A percentile compares a stretch with the other conserved stretches of the same genome.
These are phyloP conservation scores for Aspergillus fischeri DNA, from an alignment of 2,329 filamentous ascomycete genomes.

Conservation along the genomic window DNA sequence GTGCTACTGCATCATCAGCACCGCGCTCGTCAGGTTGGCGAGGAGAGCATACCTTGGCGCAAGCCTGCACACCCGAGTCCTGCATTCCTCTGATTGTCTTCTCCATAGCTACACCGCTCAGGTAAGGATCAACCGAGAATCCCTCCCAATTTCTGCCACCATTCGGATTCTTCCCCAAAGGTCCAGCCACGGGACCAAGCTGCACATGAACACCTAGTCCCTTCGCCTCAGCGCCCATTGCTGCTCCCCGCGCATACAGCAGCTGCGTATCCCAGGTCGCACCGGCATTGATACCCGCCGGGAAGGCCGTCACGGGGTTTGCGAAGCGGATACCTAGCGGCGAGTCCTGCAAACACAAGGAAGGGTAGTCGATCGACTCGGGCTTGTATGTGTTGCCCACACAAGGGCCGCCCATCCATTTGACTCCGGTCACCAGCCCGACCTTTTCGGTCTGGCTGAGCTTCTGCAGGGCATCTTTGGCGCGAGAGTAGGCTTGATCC, in stretches of 20 bases:
- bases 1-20: slow-evolving; percentile 53
- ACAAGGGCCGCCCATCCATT: slow-evolving; percentile 27
- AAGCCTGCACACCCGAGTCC: slow-evolving; percentile 38
- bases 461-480: slow-evolving; percentile 7
- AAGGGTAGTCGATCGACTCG: slow-evolving; percentile 27
- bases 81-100: slow-evolving; percentile 42
- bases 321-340: slow-evolving; percentile 39
- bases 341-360: slow-evolving; percentile 30
- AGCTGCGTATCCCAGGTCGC: slow-evolving; percentile 53
- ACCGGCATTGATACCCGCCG: slow-evolving; percentile 41
- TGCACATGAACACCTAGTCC: slow-evolving; percentile 34
- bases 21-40: slow-evolving; percentile 19
- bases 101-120: slow-evolving; percentile 38
- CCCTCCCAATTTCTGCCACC: slow-evolving; percentile 45
- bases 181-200: slow-evolving; percentile 38
- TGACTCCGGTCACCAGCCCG: slow-evolving; percentile 26
- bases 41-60: slow-evolving; percentile 12
- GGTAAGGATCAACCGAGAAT: slow-evolving; percentile 37
- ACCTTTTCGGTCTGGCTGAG: slow-evolving; percentile 23
- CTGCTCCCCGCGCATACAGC: slow-evolving; percentile 48
- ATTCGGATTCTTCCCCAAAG: slow-evolving; percentile 39
- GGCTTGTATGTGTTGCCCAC: slow-evolving; percentile 29
- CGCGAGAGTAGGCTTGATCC: background rate
- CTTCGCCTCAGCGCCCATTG: slow-evolving; percentile 51
- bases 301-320: slow-evolving; percentile 42